Evolutionary conservation across 208 protist genomes (phyloP), one percentile per base, ranked within the genome.

Genomic region (Trypanosoma rangeli): DNA sequence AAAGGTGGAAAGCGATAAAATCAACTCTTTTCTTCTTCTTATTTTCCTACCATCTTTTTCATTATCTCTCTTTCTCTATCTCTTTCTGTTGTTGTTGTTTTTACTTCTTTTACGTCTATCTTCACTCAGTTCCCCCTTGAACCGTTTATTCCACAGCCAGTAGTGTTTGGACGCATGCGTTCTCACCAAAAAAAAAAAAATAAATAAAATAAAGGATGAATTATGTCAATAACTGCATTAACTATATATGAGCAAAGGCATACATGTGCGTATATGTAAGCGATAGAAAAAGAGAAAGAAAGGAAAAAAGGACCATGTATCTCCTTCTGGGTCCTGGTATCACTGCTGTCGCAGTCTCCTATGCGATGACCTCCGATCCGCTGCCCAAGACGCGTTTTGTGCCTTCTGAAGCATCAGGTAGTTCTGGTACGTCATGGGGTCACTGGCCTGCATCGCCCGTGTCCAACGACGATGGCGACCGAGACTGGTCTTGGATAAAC

Each of bases 391-490:
- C 24, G 46, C 0, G 20, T 31, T n/a, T 7, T 18, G 33, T 22
- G 44, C 0, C 10, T 24, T 7, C 44, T 59, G 16, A 1, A 22
- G n/a, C 57, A 64, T 58, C 33, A 72, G 22, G 61, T 84, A 90
- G 18, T 66, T 49, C 66, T 93, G 87, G 1, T 83, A 68, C 5
- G 74, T 72, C 1, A 88, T 28, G 7, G 87, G 79, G 53, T 81
- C 78, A 48, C 75, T 70, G 4, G 87, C 87, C 61, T 85, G 81
- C 82, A 93, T 87, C 12, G 74, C 63, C 5, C 84, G 81, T 33
- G 54, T 74, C 84, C 84, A 93, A 20, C 76, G 77, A 12, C 82
- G 76, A 24, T 79, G 74, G 3, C 84, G 81, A 1, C 86, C 67
- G 5, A 9, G 49, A 9, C 76, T 66, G 0, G 61, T 57, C 26